Evolutionary conservation across 2,329 filamentous ascomycete genomes (phyloP).

Genomic region (Calonectria ilicicola): DNA sequence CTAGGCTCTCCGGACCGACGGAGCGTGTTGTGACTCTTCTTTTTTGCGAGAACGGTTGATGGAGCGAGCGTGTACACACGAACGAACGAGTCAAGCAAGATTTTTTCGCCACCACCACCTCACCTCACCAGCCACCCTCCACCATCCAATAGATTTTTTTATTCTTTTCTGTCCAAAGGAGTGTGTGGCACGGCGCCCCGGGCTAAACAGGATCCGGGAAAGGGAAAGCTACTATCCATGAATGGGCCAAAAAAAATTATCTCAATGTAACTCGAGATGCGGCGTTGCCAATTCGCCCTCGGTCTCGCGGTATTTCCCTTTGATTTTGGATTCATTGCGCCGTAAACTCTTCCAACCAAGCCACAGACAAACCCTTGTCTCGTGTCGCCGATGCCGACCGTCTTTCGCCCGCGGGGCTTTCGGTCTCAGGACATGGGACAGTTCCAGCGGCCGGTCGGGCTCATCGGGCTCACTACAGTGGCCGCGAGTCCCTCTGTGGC

Average conservation of each 20-base stretch:
- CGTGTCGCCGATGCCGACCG: slow-evolving; percentile 22
- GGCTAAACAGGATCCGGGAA: slow-evolving; percentile 23
- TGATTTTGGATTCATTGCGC: neutral
- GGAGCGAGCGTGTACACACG: neutral
- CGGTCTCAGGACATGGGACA: neutral
- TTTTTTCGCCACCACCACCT: slow-evolving; percentile 36
- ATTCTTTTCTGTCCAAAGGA: neutral
- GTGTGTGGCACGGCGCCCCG: neutral
- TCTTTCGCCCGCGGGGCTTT: neutral
- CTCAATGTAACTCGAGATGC: slow-evolving; percentile 5
- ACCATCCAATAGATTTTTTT: too few species aligned
- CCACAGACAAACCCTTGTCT: slow-evolving; percentile 5
- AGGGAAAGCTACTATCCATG: slow-evolving; percentile 21
- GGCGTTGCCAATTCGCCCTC: slow-evolving; percentile 8
- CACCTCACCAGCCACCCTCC: slow-evolving; percentile 36
- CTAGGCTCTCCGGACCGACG: neutral
- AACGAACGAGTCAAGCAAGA: slow-evolving; percentile 34
- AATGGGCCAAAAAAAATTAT: neutral
- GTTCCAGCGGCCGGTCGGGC: neutral
- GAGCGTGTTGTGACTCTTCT: neutral
- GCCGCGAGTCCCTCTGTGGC: slow-evolving; percentile 24
- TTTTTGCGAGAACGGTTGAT: neutral
- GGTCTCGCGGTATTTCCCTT: slow-evolving; percentile 10
- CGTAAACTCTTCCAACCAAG: slow-evolving; percentile 2
- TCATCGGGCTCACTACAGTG: slow-evolving; percentile 23